A percentile compares a stretch with the other conserved stretches of the same genome.
phyloP scores from a whole-genome alignment of 2,329 filamentous ascomycete species.

The Fusarium duplospermum region DNA sequence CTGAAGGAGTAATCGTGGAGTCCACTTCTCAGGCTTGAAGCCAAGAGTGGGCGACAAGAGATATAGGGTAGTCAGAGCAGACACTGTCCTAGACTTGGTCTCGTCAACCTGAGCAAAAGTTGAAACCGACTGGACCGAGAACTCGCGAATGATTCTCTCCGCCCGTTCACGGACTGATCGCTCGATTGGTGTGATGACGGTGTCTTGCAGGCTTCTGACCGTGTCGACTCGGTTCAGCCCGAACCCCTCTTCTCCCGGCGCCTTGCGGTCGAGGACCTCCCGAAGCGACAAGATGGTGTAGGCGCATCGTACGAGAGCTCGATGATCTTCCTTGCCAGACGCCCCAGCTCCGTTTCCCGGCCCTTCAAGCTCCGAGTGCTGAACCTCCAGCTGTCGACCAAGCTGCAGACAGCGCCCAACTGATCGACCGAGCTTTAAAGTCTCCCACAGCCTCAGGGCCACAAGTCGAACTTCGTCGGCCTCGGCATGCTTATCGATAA shows the following conservation, averaged over 20 bases:
- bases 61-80: constrained; percentile 81
- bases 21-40: constrained; percentile 65
- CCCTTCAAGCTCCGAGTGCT: constrained; percentile 72
- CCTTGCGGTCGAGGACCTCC: constrained; percentile 76
- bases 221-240: constrained; percentile 80
- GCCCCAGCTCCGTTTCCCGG: constrained; percentile 32
- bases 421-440: constrained; percentile 79
- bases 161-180: constrained; percentile 77
- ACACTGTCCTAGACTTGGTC: constrained; percentile 76
- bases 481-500: constrained; percentile 84
- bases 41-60: constrained; percentile 77
- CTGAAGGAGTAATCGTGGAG: constrained; percentile 78
- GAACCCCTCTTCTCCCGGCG: constrained; percentile 78
- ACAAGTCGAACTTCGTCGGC: constrained; percentile 85
- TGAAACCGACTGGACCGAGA: constrained; percentile 72
- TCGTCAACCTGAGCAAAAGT: constrained; percentile 78
- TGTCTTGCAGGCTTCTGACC: constrained; percentile 76
- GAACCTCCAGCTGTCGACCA: constrained; percentile 87
- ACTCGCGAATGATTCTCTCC: constrained; percentile 85
- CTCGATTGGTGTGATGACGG: constrained; percentile 78
- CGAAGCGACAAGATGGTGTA: constrained; percentile 82
- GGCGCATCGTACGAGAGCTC: constrained; percentile 83
- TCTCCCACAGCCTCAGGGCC: constrained; percentile 82
- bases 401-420: constrained; percentile 84
- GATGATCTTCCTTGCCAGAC: constrained; percentile 75